Conservation (phyloP, 2,329 filamentous ascomycete genomes). For the Colletotrichum brevisporum region DNA sequence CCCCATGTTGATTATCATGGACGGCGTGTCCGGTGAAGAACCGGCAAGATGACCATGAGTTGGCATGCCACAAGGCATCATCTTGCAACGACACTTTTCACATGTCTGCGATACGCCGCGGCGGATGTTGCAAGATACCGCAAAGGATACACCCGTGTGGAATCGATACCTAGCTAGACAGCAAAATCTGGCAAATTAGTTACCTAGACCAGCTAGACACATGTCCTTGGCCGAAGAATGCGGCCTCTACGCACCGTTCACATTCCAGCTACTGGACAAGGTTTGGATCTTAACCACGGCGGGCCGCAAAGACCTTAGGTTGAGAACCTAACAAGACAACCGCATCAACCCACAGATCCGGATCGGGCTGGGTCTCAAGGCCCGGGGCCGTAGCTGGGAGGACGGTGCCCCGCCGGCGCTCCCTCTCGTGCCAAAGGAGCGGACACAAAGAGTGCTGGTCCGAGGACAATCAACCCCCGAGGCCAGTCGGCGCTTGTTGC, state of each 20-base stretch:
- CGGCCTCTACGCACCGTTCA: not conserved
- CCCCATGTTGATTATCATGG: not conserved
- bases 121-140: not conserved
- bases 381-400: slow-evolving; percentile 5
- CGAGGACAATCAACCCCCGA: not conserved
- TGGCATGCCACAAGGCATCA: not conserved
- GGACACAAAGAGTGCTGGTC: not conserved
- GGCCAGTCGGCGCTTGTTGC: slow-evolving; percentile 7
- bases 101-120: not conserved
- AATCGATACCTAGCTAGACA: not conserved
- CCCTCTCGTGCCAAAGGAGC: slow-evolving; percentile 27
- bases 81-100: not conserved
- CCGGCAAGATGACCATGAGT: not conserved
- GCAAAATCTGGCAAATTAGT: not conserved
- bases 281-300: slow-evolving; percentile 8
- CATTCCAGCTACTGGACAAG: not conserved
- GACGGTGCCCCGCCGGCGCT: slow-evolving; percentile 1
- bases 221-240: not conserved
- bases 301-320: slow-evolving; percentile 12
- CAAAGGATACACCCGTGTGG: not conserved
- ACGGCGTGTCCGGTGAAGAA: slow-evolving; percentile 30
- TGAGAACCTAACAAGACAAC: not conserved
- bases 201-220: not conserved
- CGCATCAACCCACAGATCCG: slow-evolving; percentile 13
- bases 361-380: slow-evolving; percentile 15